These are phyloP conservation scores for Pisolithus sp. DNA, from an alignment of 768 basidiomycete genomes.

Conservation along the genomic window DNA sequence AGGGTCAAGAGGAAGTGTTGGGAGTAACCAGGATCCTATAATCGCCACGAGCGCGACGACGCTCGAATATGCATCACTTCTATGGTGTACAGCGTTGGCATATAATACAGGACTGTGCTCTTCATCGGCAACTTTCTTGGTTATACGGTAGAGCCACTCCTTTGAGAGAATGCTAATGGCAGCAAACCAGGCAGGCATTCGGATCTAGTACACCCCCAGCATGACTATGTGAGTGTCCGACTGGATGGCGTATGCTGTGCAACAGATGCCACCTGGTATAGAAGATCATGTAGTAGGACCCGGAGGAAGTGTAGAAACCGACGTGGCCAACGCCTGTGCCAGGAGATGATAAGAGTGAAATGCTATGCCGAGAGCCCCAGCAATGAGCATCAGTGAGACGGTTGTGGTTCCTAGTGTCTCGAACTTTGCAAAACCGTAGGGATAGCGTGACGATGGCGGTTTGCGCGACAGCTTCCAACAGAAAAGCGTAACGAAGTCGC, in stretches of 20 bases:
- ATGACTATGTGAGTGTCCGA: conserved; percentile 51
- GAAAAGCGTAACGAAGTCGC: conserved; percentile 86
- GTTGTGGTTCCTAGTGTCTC: conserved; percentile 93
- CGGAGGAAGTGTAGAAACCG: conserved; percentile 55
- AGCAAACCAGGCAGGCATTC: conserved; percentile 97
- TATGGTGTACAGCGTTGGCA: conserved; percentile 96
- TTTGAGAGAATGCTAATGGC: conserved; percentile 72
- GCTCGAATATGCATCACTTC: conserved; percentile 95
- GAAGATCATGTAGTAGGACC: conserved; percentile 58
- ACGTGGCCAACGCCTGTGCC: conserved; percentile 61
- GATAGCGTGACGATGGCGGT: conserved; percentile 74
- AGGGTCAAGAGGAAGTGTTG: conserved; percentile 85
- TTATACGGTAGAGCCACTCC: conserved; percentile 89
- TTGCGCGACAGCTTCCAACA: conserved; percentile 82
- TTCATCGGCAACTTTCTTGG: conserved; percentile 83
- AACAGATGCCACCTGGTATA: conserved; percentile 49
- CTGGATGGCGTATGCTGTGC: conserved; percentile 48
- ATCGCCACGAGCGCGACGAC: conserved; percentile 89
- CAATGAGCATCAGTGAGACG: conserved; percentile 80
- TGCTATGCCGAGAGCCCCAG: conserved; percentile 78
- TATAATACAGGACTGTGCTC: conserved; percentile 87
- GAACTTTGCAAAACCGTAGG: conserved; percentile 89
- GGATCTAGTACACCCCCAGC: conserved; percentile 59
- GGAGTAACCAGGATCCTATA: conserved; percentile 81
- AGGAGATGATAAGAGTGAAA: conserved; percentile 88